A percentile compares a stretch with the other conserved stretches of the same genome.
Conservation (phyloP, 108 stramenopile species). For the Cylindrotheca fusiformis region DNA sequence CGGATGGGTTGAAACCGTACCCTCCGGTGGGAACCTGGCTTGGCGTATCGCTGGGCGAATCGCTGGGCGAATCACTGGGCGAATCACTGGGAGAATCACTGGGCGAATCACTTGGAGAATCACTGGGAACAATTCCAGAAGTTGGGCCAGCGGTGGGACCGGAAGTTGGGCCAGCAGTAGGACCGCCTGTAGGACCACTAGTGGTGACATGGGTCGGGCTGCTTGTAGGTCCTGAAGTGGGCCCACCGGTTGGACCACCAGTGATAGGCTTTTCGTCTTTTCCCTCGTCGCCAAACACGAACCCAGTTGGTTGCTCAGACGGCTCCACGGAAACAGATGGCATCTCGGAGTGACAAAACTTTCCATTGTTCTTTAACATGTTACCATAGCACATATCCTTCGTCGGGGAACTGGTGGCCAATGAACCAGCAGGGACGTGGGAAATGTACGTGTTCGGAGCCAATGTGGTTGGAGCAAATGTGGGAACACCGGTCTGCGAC, state of each 20-base stretch:
- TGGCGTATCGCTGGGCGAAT: conserved; percentile 11
- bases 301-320: conserved; percentile 13
- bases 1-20: neutral
- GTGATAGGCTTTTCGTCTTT: neutral
- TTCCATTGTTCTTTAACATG: conserved; percentile 17
- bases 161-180: too few species aligned
- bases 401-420: conserved; percentile 21
- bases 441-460: conserved; percentile 2
- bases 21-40: conserved; percentile 3
- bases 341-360: conserved; percentile 35
- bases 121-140: too few species aligned
- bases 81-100: conserved; percentile 9
- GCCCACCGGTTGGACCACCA: neutral
- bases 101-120: too few species aligned
- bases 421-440: conserved; percentile 14
- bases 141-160: too few species aligned
- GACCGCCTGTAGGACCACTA: too few species aligned
- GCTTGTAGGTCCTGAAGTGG: neutral
- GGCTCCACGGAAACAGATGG: conserved; percentile 32
- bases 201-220: too few species aligned
- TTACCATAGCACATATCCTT: conserved; percentile 34
- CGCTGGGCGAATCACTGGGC: conserved; percentile 22
- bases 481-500: neutral
- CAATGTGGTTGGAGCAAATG: conserved; percentile 1
- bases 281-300: neutral